Evolutionary conservation across 305 asterid genomes (phyloP).

Genomic region (Plantago coronopus): DNA sequence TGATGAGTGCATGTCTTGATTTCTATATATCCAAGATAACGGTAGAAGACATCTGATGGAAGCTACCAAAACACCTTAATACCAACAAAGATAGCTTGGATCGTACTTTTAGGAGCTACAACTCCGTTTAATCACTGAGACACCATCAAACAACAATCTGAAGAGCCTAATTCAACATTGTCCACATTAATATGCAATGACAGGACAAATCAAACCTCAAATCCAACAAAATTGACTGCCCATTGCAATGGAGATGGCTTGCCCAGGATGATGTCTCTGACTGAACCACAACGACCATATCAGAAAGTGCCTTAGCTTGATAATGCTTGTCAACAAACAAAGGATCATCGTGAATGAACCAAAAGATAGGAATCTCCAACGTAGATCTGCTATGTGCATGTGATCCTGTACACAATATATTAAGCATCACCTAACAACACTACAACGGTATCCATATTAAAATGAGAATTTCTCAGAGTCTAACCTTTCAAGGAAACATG

Average conservation of each 20-base stretch:
- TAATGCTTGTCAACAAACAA: constrained; percentile 93
- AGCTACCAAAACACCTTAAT: neutral
- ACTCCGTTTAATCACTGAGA: constrained; percentile 14
- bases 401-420: constrained; percentile 52
- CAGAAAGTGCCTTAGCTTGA: constrained; percentile 93
- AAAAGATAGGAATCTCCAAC: constrained; percentile 88
- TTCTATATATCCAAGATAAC: neutral
- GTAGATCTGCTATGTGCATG: constrained; percentile 94
- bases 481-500: constrained; percentile 90
- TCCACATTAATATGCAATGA: constrained; percentile 14
- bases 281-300: constrained; percentile 96
- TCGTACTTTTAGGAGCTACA: constrained; percentile 6
- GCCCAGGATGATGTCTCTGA: constrained; percentile 95
- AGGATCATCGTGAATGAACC: constrained; percentile 90
- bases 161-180: constrained; percentile 14
- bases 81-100: constrained; percentile 4
- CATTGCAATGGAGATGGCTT: constrained; percentile 98
- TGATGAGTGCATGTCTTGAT: neutral
- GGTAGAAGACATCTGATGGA: constrained; percentile 12
- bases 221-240: constrained; percentile 76
- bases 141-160: constrained; percentile 12
- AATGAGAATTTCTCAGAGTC: constrained; percentile 14
- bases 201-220: constrained; percentile 64
- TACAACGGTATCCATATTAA: too few species aligned
- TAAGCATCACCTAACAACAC: constrained; percentile 19